phyloP scores from a whole-genome alignment of 2,329 filamentous ascomycete genomes.

The Cercospora nicotianae region DNA sequence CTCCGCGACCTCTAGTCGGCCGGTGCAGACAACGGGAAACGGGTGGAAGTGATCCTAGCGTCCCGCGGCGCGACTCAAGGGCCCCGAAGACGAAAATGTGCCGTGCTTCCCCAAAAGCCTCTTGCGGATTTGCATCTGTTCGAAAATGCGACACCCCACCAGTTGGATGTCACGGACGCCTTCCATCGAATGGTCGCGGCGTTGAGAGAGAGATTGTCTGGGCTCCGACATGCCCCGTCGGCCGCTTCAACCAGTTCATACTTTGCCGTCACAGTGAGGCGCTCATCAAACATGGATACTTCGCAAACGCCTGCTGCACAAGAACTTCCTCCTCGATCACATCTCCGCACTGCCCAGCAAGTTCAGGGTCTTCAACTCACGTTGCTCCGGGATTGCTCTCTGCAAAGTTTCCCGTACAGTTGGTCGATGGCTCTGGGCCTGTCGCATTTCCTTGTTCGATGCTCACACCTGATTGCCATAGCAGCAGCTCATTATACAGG shows the following conservation, averaged over 20 bases:
- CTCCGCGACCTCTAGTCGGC: not conserved
- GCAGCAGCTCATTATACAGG: not conserved
- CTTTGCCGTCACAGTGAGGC: not conserved
- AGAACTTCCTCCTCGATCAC: not conserved
- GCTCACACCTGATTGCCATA: not conserved
- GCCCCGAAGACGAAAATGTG: constrained; percentile 13
- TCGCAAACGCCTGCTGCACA: not conserved
- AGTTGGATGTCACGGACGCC: not conserved
- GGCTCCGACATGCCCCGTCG: not conserved
- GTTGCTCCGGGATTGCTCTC: not conserved
- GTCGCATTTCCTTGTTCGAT: not conserved
- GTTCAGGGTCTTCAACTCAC: constrained; percentile 2
- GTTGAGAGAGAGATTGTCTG: not conserved
- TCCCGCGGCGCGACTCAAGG: constrained; percentile 3
- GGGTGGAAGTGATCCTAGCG: no score
- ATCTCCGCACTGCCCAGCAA: not conserved
- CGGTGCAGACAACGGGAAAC: not conserved
- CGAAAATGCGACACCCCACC: not conserved
- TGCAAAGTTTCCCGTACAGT: not conserved
- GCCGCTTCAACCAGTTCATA: not conserved
- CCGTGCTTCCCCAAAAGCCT: not conserved
- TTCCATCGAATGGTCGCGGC: not conserved
- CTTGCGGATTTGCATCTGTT: not conserved
- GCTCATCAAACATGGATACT: not conserved
- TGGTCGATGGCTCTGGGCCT: not conserved